Evolutionary conservation across 345 rosid species (phyloP).

Genomic region (Lepidium aucheri): DNA sequence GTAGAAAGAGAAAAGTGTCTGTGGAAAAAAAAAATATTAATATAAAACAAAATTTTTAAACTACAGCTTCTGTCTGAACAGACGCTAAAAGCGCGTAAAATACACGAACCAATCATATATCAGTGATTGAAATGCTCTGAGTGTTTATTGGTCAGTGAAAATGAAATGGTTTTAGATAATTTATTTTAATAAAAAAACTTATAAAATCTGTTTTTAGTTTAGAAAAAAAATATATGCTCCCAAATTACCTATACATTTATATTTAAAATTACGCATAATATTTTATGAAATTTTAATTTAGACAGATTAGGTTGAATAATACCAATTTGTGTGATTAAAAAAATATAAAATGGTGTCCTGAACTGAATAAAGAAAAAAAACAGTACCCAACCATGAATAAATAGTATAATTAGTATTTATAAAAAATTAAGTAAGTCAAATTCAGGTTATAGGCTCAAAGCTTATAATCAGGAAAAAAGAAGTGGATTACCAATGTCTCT

Average conservation of each 20-base stretch:
- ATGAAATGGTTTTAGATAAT: not conserved
- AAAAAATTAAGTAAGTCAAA: not conserved
- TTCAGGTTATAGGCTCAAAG: constrained; percentile 28
- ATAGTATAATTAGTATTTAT: not conserved
- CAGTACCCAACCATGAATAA: constrained; percentile 2
- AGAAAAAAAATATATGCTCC: too few species aligned
- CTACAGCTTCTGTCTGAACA: too few species aligned
- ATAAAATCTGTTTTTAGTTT: not conserved
- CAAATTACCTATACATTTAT: not conserved
- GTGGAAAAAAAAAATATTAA: too few species aligned
- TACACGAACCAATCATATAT: too few species aligned
- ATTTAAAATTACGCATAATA: not conserved
- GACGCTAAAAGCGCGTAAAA: too few species aligned
- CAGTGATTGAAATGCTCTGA: not conserved
- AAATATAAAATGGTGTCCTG: too few species aligned
- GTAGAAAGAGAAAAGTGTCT: constrained; percentile 9
- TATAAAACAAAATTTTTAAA: too few species aligned
- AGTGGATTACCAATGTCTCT: constrained; percentile 16
- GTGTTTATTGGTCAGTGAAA: constrained; percentile 5
- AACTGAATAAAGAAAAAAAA: not conserved
- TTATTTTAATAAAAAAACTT: not conserved
- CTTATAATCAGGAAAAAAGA: constrained; percentile 24
- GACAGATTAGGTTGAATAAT: not conserved
- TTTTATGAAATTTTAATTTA: not conserved
- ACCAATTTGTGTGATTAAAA: too few species aligned